Base-by-base conservation (phyloP, 106 monocot species). In the Hemerocallis citrina region DNA sequence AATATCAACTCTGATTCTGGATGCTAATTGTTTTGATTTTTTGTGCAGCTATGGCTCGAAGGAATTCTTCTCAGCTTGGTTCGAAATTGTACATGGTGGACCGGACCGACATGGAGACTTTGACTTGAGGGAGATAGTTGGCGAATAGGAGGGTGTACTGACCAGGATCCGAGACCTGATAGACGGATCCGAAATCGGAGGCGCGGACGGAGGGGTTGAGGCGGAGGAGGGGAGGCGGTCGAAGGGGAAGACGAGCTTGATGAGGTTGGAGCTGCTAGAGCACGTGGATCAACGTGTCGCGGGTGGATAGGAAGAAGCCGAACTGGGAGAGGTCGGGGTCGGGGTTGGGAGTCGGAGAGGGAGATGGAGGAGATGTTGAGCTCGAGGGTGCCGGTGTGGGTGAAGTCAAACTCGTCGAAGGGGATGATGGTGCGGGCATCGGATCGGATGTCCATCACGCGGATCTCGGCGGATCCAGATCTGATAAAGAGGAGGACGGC, bases 81-180 rank as follows among this genome's bases (percentile, higher is more conserved):
- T 92, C 85, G 36, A 77, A 17, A 64, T 92, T 86, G 69, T 80
- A 92, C 92, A 92, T 86, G 23, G 75, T 64, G 51, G 92, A 86
- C 31, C 13, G 29, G 49, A 92, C 78, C 38, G 57, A 54, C 83
- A 92, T 83, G 32, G 79, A 75, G 48, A 86, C 80, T 28, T 48
- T 52, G 32, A 78, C 37, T 10, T 55, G 38, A 15, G 74, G 63
- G 13, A 92, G 62, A 72, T 86, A 92, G 65, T 83, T 83, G 62
- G 92, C 92, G 66, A 92, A 86, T 52, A 92, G 71, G 58, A 92
- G 92, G 13, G 83, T 77, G 72, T 75, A 92, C 77, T 86, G 83
- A 14, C 86, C 92, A 9, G 86, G 86, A 2, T 80, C 74, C n/a
- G 71, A 29, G 12, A 68, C 40, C 52, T 46, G 23, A 45, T 30